A percentile compares a stretch with the other conserved stretches of the same genome.
Evolutionary conservation across 805 yeast genomes (phyloP).

Genomic region (Ogataea chonburiensis): DNA sequence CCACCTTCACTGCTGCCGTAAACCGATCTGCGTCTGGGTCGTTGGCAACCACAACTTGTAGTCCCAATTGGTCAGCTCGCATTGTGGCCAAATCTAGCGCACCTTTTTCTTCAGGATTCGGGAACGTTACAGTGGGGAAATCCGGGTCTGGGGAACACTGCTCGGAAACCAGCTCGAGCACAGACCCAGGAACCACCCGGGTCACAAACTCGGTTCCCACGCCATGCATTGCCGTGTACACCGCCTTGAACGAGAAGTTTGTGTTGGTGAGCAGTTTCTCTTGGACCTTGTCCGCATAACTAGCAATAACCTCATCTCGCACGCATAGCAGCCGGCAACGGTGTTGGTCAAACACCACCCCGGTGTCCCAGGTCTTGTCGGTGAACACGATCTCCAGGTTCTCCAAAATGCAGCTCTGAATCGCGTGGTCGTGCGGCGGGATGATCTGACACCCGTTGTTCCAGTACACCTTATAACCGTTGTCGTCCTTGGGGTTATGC

Average conservation of each 20-base stretch:
- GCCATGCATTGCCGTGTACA: conserved; percentile 96
- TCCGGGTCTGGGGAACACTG: conserved; percentile 81
- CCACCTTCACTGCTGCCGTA: conserved; percentile 65
- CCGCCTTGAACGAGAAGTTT: conserved; percentile 46
- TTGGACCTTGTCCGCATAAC: conserved; percentile 40
- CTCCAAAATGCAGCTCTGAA: conserved; percentile 59
- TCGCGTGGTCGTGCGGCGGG: conserved; percentile 81
- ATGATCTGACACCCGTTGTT: conserved; percentile 93
- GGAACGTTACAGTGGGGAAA: conserved; percentile 83
- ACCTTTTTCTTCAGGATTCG: conserved; percentile 95
- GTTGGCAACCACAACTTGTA: conserved; percentile 71
- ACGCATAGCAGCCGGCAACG: conserved; percentile 35
- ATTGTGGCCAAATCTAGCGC: conserved; percentile 73
- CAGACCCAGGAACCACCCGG: conserved; percentile 35
- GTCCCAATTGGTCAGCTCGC: conserved; percentile 50
- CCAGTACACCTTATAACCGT: conserved; percentile 95
- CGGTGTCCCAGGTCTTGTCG: conserved; percentile 40
- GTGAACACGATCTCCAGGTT: conserved; percentile 61
- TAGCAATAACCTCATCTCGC: conserved; percentile 41
- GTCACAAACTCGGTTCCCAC: conserved; percentile 71
- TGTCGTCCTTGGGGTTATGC: conserved; percentile 81
- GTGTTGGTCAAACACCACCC: conserved; percentile 24
- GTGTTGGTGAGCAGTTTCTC: conserved; percentile 33
- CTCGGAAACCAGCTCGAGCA: conserved; percentile 47
- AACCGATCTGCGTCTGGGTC: conserved; percentile 98